Evolutionary conservation across 2,329 filamentous ascomycete species (phyloP).

Genomic region (Ascochyta viciae-villosae): DNA sequence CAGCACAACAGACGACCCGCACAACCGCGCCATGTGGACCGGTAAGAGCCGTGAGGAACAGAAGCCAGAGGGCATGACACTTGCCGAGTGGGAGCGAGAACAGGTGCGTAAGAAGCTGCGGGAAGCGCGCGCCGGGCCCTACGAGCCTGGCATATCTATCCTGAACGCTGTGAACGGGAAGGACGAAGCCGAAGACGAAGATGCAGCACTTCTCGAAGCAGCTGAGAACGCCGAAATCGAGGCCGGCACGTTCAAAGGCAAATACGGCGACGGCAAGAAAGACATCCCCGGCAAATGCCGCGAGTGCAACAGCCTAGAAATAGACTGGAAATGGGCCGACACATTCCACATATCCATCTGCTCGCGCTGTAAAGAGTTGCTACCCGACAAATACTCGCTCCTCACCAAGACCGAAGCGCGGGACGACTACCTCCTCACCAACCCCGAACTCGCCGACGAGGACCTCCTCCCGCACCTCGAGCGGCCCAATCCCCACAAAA

Average conservation of each 20-base stretch:
- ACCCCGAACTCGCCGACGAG: slow-evolving; percentile 89
- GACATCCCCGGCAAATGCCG: slow-evolving; percentile 73
- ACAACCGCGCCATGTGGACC: slow-evolving; percentile 73
- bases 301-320: slow-evolving; percentile 84
- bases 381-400: slow-evolving; percentile 90
- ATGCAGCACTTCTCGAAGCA: slow-evolving; percentile 34
- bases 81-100: slow-evolving; percentile 88
- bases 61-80: slow-evolving; percentile 86
- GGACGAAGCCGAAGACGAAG: slow-evolving; percentile 37
- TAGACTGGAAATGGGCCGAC: slow-evolving; percentile 95
- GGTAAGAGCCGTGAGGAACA: slow-evolving; percentile 58
- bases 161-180: slow-evolving; percentile 59
- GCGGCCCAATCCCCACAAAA: slow-evolving; percentile 92
- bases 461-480: slow-evolving; percentile 87
- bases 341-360: slow-evolving; percentile 80
- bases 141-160: slow-evolving; percentile 85
- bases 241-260: slow-evolving; percentile 41
- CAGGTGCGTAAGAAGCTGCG: slow-evolving; percentile 76
- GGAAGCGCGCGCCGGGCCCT: slow-evolving; percentile 78
- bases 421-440: slow-evolving; percentile 94
- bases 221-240: slow-evolving; percentile 53
- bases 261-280: slow-evolving; percentile 43
- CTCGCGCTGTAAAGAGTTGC: slow-evolving; percentile 83
- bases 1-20: slow-evolving; percentile 87
- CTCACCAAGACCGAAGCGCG: slow-evolving; percentile 96